A percentile compares a stretch with the other conserved stretches of the same genome.
Evolutionary conservation across 2,329 filamentous ascomycete species (phyloP).

Genomic region (Phialocephala sp.): DNA sequence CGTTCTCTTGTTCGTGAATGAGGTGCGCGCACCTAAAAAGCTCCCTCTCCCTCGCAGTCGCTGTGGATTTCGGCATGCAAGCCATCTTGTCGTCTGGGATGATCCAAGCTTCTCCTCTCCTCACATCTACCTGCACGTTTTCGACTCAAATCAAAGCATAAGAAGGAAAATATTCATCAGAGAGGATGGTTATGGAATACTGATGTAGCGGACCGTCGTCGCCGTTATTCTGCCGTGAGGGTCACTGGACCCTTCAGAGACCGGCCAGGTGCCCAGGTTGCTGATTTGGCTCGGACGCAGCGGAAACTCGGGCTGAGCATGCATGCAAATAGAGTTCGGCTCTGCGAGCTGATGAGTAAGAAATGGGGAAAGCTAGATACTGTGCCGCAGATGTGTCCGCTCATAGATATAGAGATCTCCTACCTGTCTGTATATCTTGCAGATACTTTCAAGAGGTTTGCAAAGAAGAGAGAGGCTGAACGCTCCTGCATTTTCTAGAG

Average conservation of each 20-base stretch:
- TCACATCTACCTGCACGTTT: constrained; percentile 2
- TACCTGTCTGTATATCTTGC: background rate
- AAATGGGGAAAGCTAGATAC: background rate
- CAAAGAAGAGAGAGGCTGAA: background rate
- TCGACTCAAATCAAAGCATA: background rate
- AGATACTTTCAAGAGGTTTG: background rate
- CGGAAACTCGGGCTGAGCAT: background rate
- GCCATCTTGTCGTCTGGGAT: constrained; percentile 8
- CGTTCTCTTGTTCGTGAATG: too few relatives aligned
- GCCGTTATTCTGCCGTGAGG: background rate
- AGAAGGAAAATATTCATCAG: background rate
- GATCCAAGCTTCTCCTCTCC: background rate
- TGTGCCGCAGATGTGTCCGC: background rate
- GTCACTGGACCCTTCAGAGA: background rate
- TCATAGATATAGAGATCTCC: background rate
- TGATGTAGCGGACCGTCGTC: background rate
- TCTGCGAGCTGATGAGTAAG: background rate
- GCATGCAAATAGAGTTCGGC: background rate
- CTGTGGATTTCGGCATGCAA: constrained; percentile 5
- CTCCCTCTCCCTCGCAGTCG: constrained; percentile 34
- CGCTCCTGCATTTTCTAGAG: background rate
- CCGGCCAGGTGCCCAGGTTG: too few relatives aligned
- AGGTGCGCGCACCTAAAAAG: constrained; percentile 33
- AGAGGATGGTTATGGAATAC: background rate
- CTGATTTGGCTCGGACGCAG: background rate